Base-by-base conservation (phyloP, 768 basidiomycete genomes). In the Suillus lakei region DNA sequence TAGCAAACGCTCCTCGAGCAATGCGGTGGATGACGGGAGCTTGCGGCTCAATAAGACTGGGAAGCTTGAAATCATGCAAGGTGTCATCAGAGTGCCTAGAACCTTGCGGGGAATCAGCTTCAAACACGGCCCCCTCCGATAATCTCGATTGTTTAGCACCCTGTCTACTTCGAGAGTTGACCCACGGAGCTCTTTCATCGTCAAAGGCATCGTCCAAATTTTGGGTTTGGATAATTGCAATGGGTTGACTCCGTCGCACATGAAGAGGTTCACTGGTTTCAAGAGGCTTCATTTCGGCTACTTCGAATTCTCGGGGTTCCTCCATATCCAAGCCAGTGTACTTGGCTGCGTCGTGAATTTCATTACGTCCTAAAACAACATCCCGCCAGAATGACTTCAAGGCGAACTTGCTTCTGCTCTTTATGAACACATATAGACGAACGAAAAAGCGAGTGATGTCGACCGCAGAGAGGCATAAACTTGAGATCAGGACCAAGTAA, bases 261-360 rank as follows among this genome's bases (percentile, higher is more conserved):
- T 72, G 69, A 21, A 69, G 9, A 10, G 64, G 54, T 43, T 54
- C 55, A 3, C 58, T 60, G 0, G 62, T 34, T 16, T 60, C 55
- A 34, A 39, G 9, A 58, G 72, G 71, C 68, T 83, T 79, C 46
- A 81, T 67, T 69, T 87, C 84, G 3, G 75, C 69, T 30, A 83
- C 79, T 50, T 88, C 85, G 54, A 81, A 79, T 30, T 88, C 86
- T 61, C 88, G 88, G 2, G 80, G 75, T 21, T 88, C 89, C 30
- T 87, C 85, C 1, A 76, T 70, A 9, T 84, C 79, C 13, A 94
- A 79, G n/a, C 83, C 84, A 28, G 82, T 74, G 73, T 92, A 94
- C 72, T 90, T 89, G 23, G 64, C 32, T 26, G 62, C 48, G 9
- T 59, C 60, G 26, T 68, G 67, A 15, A 74, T 69, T 26, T 75